phyloP scores from a whole-genome alignment of 805 yeast species.

The Sungouiella thailandica region DNA sequence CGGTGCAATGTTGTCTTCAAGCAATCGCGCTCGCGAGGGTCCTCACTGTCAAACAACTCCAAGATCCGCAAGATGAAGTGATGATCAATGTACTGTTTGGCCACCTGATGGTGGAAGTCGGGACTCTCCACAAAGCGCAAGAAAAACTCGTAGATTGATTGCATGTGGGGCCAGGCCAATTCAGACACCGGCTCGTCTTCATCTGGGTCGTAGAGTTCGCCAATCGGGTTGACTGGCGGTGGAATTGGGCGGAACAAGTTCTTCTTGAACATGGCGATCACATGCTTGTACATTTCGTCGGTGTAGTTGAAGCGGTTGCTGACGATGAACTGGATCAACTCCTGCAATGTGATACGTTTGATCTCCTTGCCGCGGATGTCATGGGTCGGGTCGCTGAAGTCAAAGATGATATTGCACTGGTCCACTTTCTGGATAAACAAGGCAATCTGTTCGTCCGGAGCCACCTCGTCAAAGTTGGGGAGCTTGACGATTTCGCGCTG shows the following conservation, averaged over 20 bases:
- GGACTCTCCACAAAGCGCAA: slow-evolving; percentile 89
- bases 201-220: slow-evolving; percentile 95
- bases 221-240: slow-evolving; percentile 96
- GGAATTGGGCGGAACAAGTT: slow-evolving; percentile 95
- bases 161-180: slow-evolving; percentile 99
- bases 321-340: slow-evolving; percentile 81
- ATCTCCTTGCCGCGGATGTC: slow-evolving; percentile 92
- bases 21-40: slow-evolving; percentile 93
- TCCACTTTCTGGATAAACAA: slow-evolving; percentile 84
- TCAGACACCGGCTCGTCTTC: slow-evolving; percentile 98
- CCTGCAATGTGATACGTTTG: slow-evolving; percentile 81
- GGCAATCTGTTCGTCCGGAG: slow-evolving; percentile 69
- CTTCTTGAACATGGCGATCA: slow-evolving; percentile 81
- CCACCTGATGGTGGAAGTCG: slow-evolving; percentile 88
- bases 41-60: slow-evolving; percentile 93
- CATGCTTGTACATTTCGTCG: slow-evolving; percentile 84
- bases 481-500: slow-evolving; percentile 57
- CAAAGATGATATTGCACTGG: slow-evolving; percentile 92
- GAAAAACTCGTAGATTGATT: slow-evolving; percentile 90
- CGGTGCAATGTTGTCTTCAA: slow-evolving; percentile 92
- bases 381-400: slow-evolving; percentile 87
- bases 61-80: slow-evolving; percentile 74
- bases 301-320: slow-evolving; percentile 80
- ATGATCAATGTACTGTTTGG: slow-evolving; percentile 92
- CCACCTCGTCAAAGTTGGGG: slow-evolving; percentile 84